A percentile compares a stretch with the other conserved stretches of the same genome.
phyloP scores from a whole-genome alignment of 2,329 filamentous ascomycete genomes.

The Nannizziopsis arthrosporioides region DNA sequence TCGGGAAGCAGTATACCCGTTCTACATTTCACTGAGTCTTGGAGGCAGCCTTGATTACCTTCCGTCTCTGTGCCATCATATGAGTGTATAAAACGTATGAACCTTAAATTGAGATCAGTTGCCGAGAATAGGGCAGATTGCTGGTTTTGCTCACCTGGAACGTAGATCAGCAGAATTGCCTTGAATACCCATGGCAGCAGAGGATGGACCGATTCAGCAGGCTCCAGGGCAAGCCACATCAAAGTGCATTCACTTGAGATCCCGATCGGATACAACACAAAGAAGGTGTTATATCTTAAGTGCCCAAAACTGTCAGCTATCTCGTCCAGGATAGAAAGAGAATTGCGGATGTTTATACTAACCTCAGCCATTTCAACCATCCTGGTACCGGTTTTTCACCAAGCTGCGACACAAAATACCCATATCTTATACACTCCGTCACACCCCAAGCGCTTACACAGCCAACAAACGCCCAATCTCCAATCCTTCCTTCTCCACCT shows the following conservation, averaged over 20 bases:
- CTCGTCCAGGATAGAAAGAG: neutral
- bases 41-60: slow-evolving; percentile 55
- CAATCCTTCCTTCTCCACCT: slow-evolving; percentile 20
- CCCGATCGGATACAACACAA: slow-evolving; percentile 81
- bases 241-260: slow-evolving; percentile 79
- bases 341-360: slow-evolving; percentile 12
- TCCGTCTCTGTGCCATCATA: slow-evolving; percentile 84
- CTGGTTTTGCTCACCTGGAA: slow-evolving; percentile 50
- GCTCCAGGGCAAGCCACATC: slow-evolving; percentile 57
- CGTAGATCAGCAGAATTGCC: slow-evolving; percentile 59
- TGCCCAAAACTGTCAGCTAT: neutral
- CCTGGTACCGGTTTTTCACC: slow-evolving; percentile 46
- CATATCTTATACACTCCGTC: slow-evolving; percentile 88
- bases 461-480: slow-evolving; percentile 35
- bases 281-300: slow-evolving; percentile 69
- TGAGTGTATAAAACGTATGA: slow-evolving; percentile 81
- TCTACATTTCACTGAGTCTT: slow-evolving; percentile 23
- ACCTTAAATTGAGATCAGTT: slow-evolving; percentile 35
- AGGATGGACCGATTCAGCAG: slow-evolving; percentile 42
- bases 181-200: slow-evolving; percentile 51
- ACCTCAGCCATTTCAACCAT: slow-evolving; percentile 66
- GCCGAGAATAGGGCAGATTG: slow-evolving; percentile 11
- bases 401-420: slow-evolving; percentile 67
- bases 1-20: neutral
- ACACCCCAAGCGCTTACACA: slow-evolving; percentile 69